A percentile compares a stretch with the other conserved stretches of the same genome.
Evolutionary conservation across 1,284 basidiomycete species (phyloP).

Genomic region (Melanopsichium pennsylvanicum): DNA sequence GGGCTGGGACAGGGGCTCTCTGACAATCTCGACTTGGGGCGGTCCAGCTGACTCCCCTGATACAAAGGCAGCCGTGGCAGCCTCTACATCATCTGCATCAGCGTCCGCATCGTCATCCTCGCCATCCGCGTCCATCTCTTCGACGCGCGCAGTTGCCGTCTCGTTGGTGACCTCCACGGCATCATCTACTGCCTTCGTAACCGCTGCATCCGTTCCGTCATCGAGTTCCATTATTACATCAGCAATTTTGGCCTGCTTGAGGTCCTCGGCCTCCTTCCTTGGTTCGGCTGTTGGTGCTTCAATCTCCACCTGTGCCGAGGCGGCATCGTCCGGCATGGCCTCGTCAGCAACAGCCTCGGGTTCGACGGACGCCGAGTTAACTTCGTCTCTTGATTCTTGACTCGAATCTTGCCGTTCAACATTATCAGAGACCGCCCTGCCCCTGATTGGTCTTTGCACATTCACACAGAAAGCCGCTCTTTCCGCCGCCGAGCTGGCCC

Average conservation of each 20-base stretch:
- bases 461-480: conserved; percentile 73
- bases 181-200: conserved; percentile 51
- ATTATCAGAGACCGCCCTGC: conserved; percentile 21
- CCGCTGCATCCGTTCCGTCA: conserved; percentile 51
- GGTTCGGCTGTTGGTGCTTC: neutral
- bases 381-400: conserved; percentile 1
- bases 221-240: conserved; percentile 43
- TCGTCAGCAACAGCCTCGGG: conserved; percentile 11
- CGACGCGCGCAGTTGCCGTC: conserved; percentile 41
- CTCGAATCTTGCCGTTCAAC: conserved; percentile 24
- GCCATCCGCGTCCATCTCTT: conserved; percentile 47
- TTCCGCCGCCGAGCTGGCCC: conserved; percentile 74
- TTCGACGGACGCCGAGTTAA: neutral
- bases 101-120: conserved; percentile 47
- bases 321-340: conserved; percentile 16
- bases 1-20: conserved; percentile 24
- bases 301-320: neutral
- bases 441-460: conserved; percentile 27
- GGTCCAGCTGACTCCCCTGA: conserved; percentile 43
- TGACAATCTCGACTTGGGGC: conserved; percentile 41
- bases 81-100: conserved; percentile 51
- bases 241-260: neutral
- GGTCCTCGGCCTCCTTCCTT: neutral
- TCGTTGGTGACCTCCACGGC: conserved; percentile 48
- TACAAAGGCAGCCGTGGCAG: conserved; percentile 31